Evolutionary conservation across 2,329 filamentous ascomycete species (phyloP), one percentile per base, ranked within the genome.

Genomic region (Colletotrichum simmondsii): DNA sequence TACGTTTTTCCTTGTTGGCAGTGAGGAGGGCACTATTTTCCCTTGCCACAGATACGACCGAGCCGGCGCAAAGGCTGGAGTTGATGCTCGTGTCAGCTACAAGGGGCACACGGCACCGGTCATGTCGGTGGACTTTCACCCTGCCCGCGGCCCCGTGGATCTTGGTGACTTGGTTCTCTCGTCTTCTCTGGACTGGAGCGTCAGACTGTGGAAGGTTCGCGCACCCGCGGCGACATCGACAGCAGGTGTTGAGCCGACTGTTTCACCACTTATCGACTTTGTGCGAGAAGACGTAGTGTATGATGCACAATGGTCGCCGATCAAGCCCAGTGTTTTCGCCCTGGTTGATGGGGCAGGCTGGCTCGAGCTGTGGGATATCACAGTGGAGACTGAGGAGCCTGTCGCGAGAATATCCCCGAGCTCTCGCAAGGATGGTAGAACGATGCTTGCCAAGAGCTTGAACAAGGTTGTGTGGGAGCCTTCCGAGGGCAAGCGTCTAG

Each of bases 1-100:
- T 3, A 99, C 97, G 0, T 98, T 98, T 83, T 99, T 99, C 87
- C 91, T 99, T 4, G 94, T 98, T 42, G 97, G 97, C 53, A 98
- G 95, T 32, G 97, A 99, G 85, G 97, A 99, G 86, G 97, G 97
- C 63, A 93, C 93, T 59, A 98, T 99, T 75, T 98, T 97, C 83
- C 95, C 97, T 0, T 98, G 97, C 80, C 97, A 99, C 82, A 90
- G 97, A 74, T 99, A 99, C 84, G 97, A 99, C 83, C 94, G 97
- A 75, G 97, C 97, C 6, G 97, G 97, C 71, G 97, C 97, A 75
- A 98, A 98, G 85, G 96, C 97, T 5, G 97, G 97, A 60, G 95
- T 98, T 30, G 97, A 99, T 81, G 91, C 93, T 68, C 92, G 95
- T 74, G 92, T 98, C 72, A 92, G 92, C 76, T 99, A 99, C 85